These are phyloP conservation scores for Metschnikowia vanudenii DNA, from an alignment of 805 yeast species.

Conservation along the genomic window DNA sequence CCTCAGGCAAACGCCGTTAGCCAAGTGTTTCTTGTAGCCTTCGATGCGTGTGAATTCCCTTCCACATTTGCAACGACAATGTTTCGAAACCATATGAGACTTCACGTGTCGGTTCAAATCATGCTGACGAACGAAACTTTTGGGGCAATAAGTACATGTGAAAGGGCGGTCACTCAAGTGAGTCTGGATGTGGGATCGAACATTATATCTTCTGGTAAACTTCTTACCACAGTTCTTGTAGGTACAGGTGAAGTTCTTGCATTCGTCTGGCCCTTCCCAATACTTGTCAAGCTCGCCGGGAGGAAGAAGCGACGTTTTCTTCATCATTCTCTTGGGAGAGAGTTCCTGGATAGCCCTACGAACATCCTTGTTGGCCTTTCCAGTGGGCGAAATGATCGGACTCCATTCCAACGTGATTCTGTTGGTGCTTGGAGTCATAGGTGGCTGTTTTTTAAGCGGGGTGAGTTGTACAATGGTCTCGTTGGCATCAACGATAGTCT, in stretches of 20 bases:
- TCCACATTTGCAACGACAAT: slow-evolving; percentile 82
- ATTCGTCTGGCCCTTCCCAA: slow-evolving; percentile 74
- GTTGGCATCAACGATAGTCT: slow-evolving; percentile 36
- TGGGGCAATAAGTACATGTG: slow-evolving; percentile 71
- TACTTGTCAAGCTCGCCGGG: slow-evolving; percentile 86
- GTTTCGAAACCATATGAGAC: slow-evolving; percentile 74
- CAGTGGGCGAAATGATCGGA: slow-evolving; percentile 42
- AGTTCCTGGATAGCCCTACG: slow-evolving; percentile 35
- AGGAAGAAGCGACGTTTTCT: slow-evolving; percentile 70
- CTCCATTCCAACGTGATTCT: slow-evolving; percentile 42
- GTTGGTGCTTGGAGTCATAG: slow-evolving; percentile 36
- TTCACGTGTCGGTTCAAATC: slow-evolving; percentile 88
- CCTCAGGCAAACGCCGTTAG: slow-evolving; percentile 26
- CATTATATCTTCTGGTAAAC: slow-evolving; percentile 87
- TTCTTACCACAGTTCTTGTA: slow-evolving; percentile 77
- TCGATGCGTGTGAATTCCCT: slow-evolving; percentile 88
- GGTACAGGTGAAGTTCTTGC: slow-evolving; percentile 70
- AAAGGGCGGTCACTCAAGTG: slow-evolving; percentile 95
- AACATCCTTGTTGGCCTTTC: slow-evolving; percentile 20
- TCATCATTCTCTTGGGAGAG: slow-evolving; percentile 48
- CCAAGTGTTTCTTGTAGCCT: slow-evolving; percentile 78
- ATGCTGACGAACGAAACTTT: slow-evolving; percentile 92
- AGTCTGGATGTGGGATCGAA: slow-evolving; percentile 93
- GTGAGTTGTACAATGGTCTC: slow-evolving; percentile 42
- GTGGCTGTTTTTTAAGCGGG: slow-evolving; percentile 35